Base-by-base conservation (phyloP, 495 filamentous ascomycete genomes). In the Penicillium mononematosum region DNA sequence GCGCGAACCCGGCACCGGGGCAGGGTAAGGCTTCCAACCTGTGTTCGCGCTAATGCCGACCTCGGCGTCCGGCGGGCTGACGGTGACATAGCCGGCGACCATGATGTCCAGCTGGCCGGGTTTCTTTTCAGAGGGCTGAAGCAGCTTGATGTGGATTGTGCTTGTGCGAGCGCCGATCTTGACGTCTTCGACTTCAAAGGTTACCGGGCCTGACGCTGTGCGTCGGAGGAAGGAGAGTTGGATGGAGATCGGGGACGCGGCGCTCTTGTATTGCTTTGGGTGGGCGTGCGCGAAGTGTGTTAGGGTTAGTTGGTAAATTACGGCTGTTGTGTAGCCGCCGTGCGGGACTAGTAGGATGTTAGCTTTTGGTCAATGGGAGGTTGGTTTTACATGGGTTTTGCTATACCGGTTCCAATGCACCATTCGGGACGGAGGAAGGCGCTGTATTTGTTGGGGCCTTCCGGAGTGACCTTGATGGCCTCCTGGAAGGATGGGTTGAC, bases 221-320 rank as follows among this genome's bases (percentile, higher is more conserved):
- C 88, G 84, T 6, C 83, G 82, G 24, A 92, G 80, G 74, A 89
- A 95, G 38, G 85, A 78, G 42, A 90, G 83, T 60, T 92, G 88
- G n/a, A 89, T 65, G 19, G 74, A 70, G 41, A 79, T 79, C 64
- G 60, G 87, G 64, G 58, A 89, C 68, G 59, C 84, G 69, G 74
- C 88, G 75, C 27, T 83, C 77, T 72, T 88, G 61, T 83, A 78
- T 46, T 82, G 81, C 0, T 71, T 70, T 34, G 78, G 63, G 52
- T 90, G 84, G 10, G 86, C 83, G 27, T 83, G 85, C 42, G 63
- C 66, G 73, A 89, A 90, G 70, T 93, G 88, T 14, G 72, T 75
- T 3, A 70, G 67, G 8, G 84, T 83, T 20, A 87, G 81, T 16
- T 74, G 70, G 61, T 90, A 80, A 56, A 95, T 70, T 52, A 83